Base-by-base conservation (phyloP, 2,329 filamentous ascomycete genomes). In the Penicillium sp. region DNA sequence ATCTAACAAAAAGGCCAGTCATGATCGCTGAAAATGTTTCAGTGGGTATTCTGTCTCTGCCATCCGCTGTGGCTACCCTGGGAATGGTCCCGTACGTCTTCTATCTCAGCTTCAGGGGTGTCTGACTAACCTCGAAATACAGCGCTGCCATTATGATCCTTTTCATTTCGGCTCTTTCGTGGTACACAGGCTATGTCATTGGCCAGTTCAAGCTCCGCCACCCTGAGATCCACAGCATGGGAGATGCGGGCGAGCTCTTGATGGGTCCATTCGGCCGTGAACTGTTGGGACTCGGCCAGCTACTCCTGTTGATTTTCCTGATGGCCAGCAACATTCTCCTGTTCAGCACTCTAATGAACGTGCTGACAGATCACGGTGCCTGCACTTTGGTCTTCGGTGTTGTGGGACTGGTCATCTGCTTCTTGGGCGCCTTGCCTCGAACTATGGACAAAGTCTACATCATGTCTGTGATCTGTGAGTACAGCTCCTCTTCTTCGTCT, bases 281-380 rank as follows among this genome's bases (percentile, higher is more conserved):
- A 65, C 56, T 90, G 42, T 76, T 88, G 34, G 85, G 84, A 31
- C 72, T 77, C 55, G 85, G 83, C 61, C 86, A 88, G 61, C 72
- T 82, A 1, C 71, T 89, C 14, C 83, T 89, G 66, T 74, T 90
- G 36, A 76, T 87, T 54, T 88, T 90, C 74, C 81, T 88, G 55
- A 85, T 87, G 71, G 86, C 82, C 24, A 88, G 86, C n/a, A 88
- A 91, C 71, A 80, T 88, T 51, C 74, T 90, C 55, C 88, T 86
- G 0, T 89, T 89, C 57, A 81, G 81, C 29, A 86, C 90, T 62
- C 83, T 86, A 64, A 82, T 89, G 70, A 85, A 85, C 62, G 84
- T 81, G 45, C 75, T 90, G 42, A 86, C 85, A 6, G 71, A 83
- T 3, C 81, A 87, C 56, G 82, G 78, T 1, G 79, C 81, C 1